Evolutionary conservation across 2,329 filamentous ascomycete genomes (phyloP), one percentile per base, ranked within the genome.

Genomic region (Phaeosphaeriaceae sp.): DNA sequence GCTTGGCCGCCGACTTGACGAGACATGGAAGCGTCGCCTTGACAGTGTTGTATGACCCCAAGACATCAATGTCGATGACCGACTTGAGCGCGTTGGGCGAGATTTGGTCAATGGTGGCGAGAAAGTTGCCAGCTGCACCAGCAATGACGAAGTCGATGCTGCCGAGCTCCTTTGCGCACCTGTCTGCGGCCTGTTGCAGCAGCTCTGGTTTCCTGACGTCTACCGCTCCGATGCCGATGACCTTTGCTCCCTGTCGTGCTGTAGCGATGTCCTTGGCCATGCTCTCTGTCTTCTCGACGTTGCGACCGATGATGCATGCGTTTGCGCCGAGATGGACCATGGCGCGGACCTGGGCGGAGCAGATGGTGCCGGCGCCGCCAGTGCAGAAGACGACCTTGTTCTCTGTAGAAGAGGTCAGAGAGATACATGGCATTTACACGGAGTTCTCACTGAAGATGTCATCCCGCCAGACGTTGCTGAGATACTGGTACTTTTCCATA

Each of bases 331-430:
- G 88, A 62, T 93, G 86, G 22, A 99, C 93, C 58, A 99, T 83
- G 3, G 95, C 95, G 64, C 93, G 87, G 31, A 96, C 95, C 81
- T 98, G 95, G 54, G 91, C 93, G 69, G 91, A 95, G 82, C 95
- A 97, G 73, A 99, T 98, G 24, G 91, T 90, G 54, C 95, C 94
- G 5, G 93, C 93, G 52, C 95, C 95, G 57, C 95, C 95, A 3
- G 95, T 99, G 72, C 96, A 96, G 79, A 98, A 97, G 67, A 94
- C 87, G 46, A 98, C 93, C 72, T 95, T 94, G 75, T 89, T 88
- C 62, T 89, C 92, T 96, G 69, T 17, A 9, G 13, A 22, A 13
- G 21, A 2, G 31, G 51, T 64, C 13, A 60, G 60, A 36, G 31
- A 15, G 13, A 13, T 36, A 13, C 6, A 3, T 3, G 13, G 31